A percentile compares a stretch with the other conserved stretches of the same genome.
These are phyloP conservation scores for Haplographium delicatum DNA, from an alignment of 495 filamentous ascomycete species.

Conservation along the genomic window DNA sequence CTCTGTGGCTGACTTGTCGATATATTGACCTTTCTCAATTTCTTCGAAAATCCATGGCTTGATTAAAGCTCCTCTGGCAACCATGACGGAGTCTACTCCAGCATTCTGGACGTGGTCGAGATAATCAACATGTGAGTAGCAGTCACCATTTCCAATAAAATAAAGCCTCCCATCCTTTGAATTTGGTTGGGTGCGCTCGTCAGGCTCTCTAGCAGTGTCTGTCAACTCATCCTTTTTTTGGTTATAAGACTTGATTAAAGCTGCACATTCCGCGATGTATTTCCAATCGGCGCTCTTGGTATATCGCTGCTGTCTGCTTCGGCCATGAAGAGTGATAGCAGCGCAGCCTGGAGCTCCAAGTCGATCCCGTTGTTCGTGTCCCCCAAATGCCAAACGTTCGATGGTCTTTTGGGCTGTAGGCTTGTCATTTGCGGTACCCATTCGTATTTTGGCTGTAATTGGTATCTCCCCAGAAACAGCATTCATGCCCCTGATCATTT, in stretches of 20 bases:
- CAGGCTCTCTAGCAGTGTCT: slow-evolving; percentile 74
- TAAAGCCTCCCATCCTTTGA: slow-evolving; percentile 58
- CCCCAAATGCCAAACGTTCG: slow-evolving; percentile 76
- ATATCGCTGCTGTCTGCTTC: slow-evolving; percentile 91
- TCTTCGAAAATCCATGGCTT: slow-evolving; percentile 99
- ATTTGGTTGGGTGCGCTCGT: slow-evolving; percentile 52
- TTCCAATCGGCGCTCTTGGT: slow-evolving; percentile 83
- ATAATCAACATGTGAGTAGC: slow-evolving; percentile 89
- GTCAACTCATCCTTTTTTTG: slow-evolving; percentile 51
- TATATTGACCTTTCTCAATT: slow-evolving; percentile 83
- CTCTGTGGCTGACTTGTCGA: slow-evolving; percentile 89
- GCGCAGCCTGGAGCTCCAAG: slow-evolving; percentile 74
- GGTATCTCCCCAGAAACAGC: slow-evolving; percentile 80
- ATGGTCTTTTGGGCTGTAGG: slow-evolving; percentile 77
- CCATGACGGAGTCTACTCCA: slow-evolving; percentile 83
- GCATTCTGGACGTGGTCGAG: slow-evolving; percentile 68
- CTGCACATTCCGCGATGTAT: slow-evolving; percentile 87
- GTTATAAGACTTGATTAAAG: slow-evolving; percentile 74
- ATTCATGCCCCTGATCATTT: slow-evolving; percentile 94
- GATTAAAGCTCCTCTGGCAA: slow-evolving; percentile 84
- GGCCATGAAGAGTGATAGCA: slow-evolving; percentile 88
- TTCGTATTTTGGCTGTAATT: slow-evolving; percentile 90
- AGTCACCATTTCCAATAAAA: slow-evolving; percentile 95
- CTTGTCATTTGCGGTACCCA: slow-evolving; percentile 74
- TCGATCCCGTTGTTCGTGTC: slow-evolving; percentile 56